Conservation (phyloP, 1,284 basidiomycete species). For the Ganoderma multipileum region DNA sequence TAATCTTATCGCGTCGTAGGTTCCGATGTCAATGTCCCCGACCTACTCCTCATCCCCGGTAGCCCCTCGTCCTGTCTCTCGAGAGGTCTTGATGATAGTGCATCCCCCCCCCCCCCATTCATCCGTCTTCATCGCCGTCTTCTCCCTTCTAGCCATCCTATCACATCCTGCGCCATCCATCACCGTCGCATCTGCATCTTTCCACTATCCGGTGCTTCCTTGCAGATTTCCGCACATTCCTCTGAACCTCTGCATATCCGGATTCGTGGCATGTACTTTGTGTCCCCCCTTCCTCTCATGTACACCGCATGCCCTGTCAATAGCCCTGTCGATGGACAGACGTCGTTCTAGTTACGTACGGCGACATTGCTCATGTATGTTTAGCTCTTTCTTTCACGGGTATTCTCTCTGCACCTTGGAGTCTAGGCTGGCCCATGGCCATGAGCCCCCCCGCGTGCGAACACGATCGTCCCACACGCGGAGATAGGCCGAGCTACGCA, state of each 20-base stretch:
- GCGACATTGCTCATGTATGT: slow-evolving; percentile 14
- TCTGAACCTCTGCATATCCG: background rate
- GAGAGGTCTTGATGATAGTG: slow-evolving; percentile 8
- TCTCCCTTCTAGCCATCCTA: background rate
- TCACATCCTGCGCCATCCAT: background rate
- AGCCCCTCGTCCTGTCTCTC: background rate
- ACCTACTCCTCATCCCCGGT: too few species aligned
- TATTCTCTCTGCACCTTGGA: background rate
- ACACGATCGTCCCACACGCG: background rate
- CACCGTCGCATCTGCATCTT: background rate
- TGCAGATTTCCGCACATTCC: background rate
- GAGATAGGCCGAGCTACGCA: background rate
- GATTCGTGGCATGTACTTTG: background rate
- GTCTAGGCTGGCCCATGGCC: background rate
- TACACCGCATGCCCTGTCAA: slow-evolving; percentile 1
- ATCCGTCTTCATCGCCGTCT: background rate
- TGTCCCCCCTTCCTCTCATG: background rate
- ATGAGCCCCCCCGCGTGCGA: background rate
- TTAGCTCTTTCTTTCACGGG: slow-evolving; percentile 11
- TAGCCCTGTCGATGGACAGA: slow-evolving; percentile 21
- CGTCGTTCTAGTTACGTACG: slow-evolving; percentile 19
- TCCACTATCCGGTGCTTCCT: background rate
- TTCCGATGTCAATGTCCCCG: background rate
- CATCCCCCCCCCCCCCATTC: background rate
- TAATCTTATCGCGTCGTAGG: slow-evolving; percentile 17